Evolutionary conservation across 2,329 filamentous ascomycete genomes (phyloP).

Genomic region (Cladophialophora carrionii): DNA sequence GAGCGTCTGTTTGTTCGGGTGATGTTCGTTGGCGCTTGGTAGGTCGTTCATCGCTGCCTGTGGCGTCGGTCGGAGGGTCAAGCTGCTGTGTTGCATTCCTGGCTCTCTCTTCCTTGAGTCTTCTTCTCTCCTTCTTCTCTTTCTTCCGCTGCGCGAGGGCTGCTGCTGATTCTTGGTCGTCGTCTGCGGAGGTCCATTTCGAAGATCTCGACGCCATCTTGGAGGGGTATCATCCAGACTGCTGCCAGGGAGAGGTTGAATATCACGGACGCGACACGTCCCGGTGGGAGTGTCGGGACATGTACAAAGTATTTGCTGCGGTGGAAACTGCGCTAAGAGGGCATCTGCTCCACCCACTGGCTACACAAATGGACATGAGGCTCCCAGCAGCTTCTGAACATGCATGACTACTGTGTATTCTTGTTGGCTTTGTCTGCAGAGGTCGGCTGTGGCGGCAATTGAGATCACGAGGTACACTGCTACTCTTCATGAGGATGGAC

Average conservation of each 20-base stretch:
- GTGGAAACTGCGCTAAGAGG: too few species aligned
- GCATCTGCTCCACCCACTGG: too few species aligned
- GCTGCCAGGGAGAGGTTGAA: background rate
- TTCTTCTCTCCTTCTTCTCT: slow-evolving; percentile 88
- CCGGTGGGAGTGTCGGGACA: too few species aligned
- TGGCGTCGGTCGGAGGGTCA: slow-evolving; percentile 37
- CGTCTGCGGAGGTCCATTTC: slow-evolving; percentile 84
- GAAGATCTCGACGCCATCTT: slow-evolving; percentile 51
- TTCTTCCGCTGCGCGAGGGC: slow-evolving; percentile 69
- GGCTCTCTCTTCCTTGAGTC: slow-evolving; percentile 79
- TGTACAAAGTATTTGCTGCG: too few species aligned
- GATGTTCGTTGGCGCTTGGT: slow-evolving; percentile 66
- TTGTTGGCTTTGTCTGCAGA: too few species aligned
- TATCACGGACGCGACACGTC: too few species aligned
- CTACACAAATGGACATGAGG: too few species aligned
- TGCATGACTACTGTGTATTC: too few species aligned
- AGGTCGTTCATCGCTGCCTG: slow-evolving; percentile 49
- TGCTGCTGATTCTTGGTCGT: slow-evolving; percentile 67
- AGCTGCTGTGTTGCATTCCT: slow-evolving; percentile 55
- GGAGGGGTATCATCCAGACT: background rate
- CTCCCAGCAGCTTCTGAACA: too few species aligned
- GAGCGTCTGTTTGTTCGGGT: slow-evolving; percentile 47
- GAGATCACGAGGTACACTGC: too few species aligned
- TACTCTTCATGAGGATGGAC: too few species aligned
- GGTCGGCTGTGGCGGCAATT: too few species aligned